phyloP scores from a whole-genome alignment of 805 yeast genomes.

The Candida ponderosae region DNA sequence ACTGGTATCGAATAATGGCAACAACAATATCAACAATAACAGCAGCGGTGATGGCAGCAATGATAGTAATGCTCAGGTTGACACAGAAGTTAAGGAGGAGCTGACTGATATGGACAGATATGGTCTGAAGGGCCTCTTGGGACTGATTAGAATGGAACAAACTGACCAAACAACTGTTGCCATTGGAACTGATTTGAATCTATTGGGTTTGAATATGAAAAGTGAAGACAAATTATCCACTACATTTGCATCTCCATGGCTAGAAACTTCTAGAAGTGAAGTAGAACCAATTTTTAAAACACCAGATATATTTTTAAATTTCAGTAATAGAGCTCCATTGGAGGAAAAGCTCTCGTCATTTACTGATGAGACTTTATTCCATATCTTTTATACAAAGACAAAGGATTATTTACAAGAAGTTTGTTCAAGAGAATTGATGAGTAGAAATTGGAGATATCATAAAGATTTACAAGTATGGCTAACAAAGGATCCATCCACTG shows the following conservation, averaged over 20 bases:
- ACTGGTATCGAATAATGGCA: neutral
- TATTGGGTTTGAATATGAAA: slow-evolving; percentile 55
- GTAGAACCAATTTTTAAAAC: slow-evolving; percentile 76
- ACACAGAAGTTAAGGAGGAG: slow-evolving; percentile 12
- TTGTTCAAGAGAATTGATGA: slow-evolving; percentile 84
- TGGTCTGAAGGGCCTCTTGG: slow-evolving; percentile 59
- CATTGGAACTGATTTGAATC: slow-evolving; percentile 65
- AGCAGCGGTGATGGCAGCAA: too few relatives aligned
- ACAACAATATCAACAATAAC: neutral
- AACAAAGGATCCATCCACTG: slow-evolving; percentile 85
- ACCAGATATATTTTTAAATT: slow-evolving; percentile 37
- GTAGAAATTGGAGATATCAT: slow-evolving; percentile 95
- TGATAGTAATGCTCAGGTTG: too few relatives aligned
- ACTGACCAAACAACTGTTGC: slow-evolving; percentile 59
- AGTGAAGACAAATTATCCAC: slow-evolving; percentile 40
- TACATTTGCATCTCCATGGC: slow-evolving; percentile 89
- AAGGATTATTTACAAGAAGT: slow-evolving; percentile 89
- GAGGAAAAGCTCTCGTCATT: slow-evolving; percentile 49
- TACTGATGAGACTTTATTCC: slow-evolving; percentile 88
- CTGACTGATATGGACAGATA: slow-evolving; percentile 46
- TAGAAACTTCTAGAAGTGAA: slow-evolving; percentile 81
- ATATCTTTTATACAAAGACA: slow-evolving; percentile 89
- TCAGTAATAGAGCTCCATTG: slow-evolving; percentile 6
- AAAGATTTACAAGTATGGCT: slow-evolving; percentile 94
- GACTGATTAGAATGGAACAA: slow-evolving; percentile 54